phyloP scores from a whole-genome alignment of 2,329 filamentous ascomycete genomes.

The Clonostachys byssicola region DNA sequence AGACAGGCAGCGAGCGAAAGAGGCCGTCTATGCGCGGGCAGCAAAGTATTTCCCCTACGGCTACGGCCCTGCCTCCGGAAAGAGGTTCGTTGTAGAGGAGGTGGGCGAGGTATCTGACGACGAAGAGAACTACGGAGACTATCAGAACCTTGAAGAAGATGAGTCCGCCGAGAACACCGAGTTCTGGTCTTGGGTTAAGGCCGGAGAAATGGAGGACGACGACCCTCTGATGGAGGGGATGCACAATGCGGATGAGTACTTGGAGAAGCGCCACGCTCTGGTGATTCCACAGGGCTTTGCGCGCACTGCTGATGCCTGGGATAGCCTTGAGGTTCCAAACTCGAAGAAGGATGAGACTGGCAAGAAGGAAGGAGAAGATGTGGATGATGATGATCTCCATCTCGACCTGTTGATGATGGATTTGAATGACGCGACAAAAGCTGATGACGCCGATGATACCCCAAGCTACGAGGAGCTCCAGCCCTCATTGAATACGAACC shows the following conservation, averaged over 20 bases:
- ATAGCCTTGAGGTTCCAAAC: background rate
- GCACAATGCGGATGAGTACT: background rate
- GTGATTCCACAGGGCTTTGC: background rate
- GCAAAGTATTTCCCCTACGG: constrained; percentile 42
- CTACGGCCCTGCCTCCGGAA: constrained; percentile 34
- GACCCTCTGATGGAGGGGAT: background rate
- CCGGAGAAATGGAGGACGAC: background rate
- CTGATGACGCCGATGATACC: too few species aligned
- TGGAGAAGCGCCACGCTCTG: background rate
- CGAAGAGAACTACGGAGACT: constrained; percentile 36
- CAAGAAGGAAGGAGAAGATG: background rate
- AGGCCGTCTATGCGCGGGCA: constrained; percentile 30
- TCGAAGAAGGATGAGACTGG: background rate
- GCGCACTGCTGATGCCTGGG: background rate
- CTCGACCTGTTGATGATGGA: background rate
- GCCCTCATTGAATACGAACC: too few species aligned
- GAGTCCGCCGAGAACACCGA: background rate
- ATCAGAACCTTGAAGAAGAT: constrained; percentile 15
- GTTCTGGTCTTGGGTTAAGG: background rate
- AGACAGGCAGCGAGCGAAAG: constrained; percentile 26
- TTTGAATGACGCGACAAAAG: too few species aligned
- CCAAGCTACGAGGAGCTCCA: too few species aligned
- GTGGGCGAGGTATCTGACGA: constrained; percentile 34
- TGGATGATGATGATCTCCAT: background rate
- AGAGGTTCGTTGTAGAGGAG: constrained; percentile 37